Percentiles rank a stretch among this genome's conserved stretches.
These are phyloP conservation scores for Claviceps maximensis DNA, from an alignment of 2,329 filamentous ascomycete genomes.

Conservation along the genomic window DNA sequence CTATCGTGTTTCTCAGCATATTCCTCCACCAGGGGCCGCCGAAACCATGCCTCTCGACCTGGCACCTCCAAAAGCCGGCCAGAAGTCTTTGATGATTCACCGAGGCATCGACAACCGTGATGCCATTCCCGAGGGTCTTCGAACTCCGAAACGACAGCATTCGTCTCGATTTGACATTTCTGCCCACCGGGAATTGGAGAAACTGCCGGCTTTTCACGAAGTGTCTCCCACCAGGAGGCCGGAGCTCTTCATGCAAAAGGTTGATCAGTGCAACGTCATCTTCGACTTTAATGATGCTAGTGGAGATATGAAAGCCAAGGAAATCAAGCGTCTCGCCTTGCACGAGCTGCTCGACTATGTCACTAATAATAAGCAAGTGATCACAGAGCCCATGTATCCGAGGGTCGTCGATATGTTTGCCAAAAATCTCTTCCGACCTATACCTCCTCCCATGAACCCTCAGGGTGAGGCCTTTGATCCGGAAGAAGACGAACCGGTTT, in stretches of 20 bases:
- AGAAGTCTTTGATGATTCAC: conserved; percentile 80
- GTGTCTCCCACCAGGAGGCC: conserved; percentile 88
- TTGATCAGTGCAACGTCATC: conserved; percentile 99
- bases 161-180: conserved; percentile 98
- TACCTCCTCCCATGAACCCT: conserved; percentile 92
- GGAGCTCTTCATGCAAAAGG: conserved; percentile 99
- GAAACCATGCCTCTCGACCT: conserved; percentile 98
- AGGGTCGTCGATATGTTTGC: conserved; percentile 98
- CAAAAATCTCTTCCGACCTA: conserved; percentile 95
- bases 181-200: conserved; percentile 89
- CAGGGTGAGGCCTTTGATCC: conserved; percentile 97
- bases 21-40: conserved; percentile 80
- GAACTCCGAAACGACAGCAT: conserved; percentile 92
- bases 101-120: conserved; percentile 83
- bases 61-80: conserved; percentile 79
- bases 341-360: conserved; percentile 97
- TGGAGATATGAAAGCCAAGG: conserved; percentile 98
- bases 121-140: conserved; percentile 75
- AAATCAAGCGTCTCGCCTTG: conserved; percentile 92
- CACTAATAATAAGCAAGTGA: conserved; percentile 95
- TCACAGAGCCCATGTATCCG: conserved; percentile 98
- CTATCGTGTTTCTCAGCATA: conserved; percentile 41
- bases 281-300: conserved; percentile 99
- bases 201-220: conserved; percentile 94
- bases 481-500: conserved; percentile 93